Evolutionary conservation across 2,329 filamentous ascomycete genomes (phyloP).

Genomic region (Monosporascus sp.): DNA sequence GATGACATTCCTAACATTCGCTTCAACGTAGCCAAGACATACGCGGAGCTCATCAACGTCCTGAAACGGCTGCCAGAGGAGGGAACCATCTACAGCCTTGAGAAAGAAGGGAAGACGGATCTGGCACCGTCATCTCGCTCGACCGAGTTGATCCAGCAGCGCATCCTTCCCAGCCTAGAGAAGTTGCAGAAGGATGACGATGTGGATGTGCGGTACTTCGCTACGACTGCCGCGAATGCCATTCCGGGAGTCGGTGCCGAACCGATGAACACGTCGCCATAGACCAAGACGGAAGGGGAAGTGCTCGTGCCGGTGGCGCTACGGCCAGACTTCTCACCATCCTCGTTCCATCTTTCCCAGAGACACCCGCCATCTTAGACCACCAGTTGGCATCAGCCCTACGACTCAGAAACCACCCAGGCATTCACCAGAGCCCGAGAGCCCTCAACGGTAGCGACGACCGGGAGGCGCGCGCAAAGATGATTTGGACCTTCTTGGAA

Average conservation of each 20-base stretch:
- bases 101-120: conserved; percentile 63
- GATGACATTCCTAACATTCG: conserved; percentile 99
- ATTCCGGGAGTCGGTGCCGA: conserved; percentile 48
- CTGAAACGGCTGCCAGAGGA: conserved; percentile 84
- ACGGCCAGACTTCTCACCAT: conserved; percentile 18
- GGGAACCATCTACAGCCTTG: conserved; percentile 77
- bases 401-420: background rate
- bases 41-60: conserved; percentile 82
- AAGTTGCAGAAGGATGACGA: conserved; percentile 97
- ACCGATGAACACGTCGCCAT: conserved; percentile 62
- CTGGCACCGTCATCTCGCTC: conserved; percentile 63
- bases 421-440: background rate
- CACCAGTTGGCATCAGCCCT: background rate
- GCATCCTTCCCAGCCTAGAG: conserved; percentile 82
- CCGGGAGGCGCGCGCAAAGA: background rate
- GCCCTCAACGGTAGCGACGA: background rate
- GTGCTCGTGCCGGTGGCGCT: conserved; percentile 14
- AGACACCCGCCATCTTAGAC: conserved; percentile 2
- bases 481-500: background rate
- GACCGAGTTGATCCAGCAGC: conserved; percentile 75
- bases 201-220: conserved; percentile 97
- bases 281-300: conserved; percentile 37
- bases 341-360: conserved; percentile 16
- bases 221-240: conserved; percentile 74
- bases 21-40: conserved; percentile 99